Evolutionary conservation across 1,284 basidiomycete genomes (phyloP).

Genomic region (Irpex rosettiformis): DNA sequence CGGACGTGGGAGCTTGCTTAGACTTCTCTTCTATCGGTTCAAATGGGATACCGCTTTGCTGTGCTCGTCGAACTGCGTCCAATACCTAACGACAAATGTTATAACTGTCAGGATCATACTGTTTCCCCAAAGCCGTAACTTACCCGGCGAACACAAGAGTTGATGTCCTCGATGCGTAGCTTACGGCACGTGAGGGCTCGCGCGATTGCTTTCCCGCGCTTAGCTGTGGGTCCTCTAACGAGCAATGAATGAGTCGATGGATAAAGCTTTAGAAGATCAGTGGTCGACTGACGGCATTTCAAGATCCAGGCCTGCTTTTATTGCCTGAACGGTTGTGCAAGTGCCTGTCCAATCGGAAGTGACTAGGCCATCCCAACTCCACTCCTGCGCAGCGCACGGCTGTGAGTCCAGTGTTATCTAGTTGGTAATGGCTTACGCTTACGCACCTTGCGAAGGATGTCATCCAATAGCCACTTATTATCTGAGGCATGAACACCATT

Average conservation of each 20-base stretch:
- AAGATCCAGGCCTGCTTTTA: constrained; percentile 72
- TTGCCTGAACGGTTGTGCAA: constrained; percentile 55
- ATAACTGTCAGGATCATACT: constrained; percentile 37
- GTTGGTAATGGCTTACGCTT: neutral
- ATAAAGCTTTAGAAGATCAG: neutral
- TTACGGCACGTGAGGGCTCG: constrained; percentile 39
- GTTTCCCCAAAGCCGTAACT: constrained; percentile 34
- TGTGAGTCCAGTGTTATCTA: too few species aligned
- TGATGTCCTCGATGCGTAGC: constrained; percentile 49
- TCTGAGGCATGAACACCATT: constrained; percentile 69
- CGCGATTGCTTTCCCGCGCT: constrained; percentile 42
- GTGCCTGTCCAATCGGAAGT: constrained; percentile 78
- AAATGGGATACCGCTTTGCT: constrained; percentile 37
- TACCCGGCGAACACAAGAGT: constrained; percentile 61
- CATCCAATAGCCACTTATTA: constrained; percentile 50
- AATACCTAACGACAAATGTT: constrained; percentile 5
- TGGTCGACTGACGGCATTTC: constrained; percentile 61
- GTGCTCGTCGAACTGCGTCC: constrained; percentile 22
- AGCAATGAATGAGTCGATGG: constrained; percentile 50
- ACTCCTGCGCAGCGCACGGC: constrained; percentile 45
- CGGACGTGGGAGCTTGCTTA: constrained; percentile 52
- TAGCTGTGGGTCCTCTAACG: constrained; percentile 43
- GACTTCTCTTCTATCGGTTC: constrained; percentile 55
- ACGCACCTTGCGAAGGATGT: constrained; percentile 49
- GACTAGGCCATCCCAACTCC: constrained; percentile 64